Conservation (phyloP, 192 early-diverging fungal species). For the Backusella tuberculispora region DNA sequence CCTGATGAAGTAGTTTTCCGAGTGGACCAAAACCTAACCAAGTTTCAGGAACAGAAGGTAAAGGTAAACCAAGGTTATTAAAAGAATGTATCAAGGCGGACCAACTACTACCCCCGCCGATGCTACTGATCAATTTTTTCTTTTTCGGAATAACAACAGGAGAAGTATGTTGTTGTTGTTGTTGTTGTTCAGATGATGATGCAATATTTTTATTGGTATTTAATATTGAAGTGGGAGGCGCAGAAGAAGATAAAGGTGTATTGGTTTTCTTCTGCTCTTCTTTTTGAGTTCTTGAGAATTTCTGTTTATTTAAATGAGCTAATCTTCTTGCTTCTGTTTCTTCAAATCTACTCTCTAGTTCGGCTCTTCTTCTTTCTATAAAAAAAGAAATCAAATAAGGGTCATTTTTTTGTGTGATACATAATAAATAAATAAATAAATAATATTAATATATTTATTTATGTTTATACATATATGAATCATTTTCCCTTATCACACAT, state of each 20-base stretch:
- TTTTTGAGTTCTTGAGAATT: neutral
- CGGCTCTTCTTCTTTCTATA: slow-evolving; percentile 17
- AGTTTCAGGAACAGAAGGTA: slow-evolving; percentile 12
- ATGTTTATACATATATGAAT: too few relatives aligned
- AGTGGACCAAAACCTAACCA: slow-evolving; percentile 39
- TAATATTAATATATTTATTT: neutral
- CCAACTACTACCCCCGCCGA: neutral
- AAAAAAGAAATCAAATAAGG: too few relatives aligned
- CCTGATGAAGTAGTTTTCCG: slow-evolving; percentile 36
- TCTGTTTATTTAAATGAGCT: slow-evolving; percentile 18
- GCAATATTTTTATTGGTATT: neutral
- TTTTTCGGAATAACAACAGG: neutral
- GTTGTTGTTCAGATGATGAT: slow-evolving; percentile 7
- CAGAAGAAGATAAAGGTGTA: neutral
- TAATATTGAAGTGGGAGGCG: neutral
- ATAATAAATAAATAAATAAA: neutral
- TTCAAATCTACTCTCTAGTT: slow-evolving; percentile 19
- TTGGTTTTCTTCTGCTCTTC: neutral
- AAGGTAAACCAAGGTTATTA: slow-evolving; percentile 18
- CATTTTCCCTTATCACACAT: too few relatives aligned
- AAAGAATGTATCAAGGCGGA: slow-evolving; percentile 21
- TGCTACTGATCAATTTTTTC: neutral
- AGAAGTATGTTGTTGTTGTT: neutral
- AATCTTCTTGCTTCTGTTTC: slow-evolving; percentile 16
- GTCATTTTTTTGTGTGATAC: too few relatives aligned